Evolutionary conservation across 1,284 basidiomycete species (phyloP).

Genomic region (Ganoderma multipileum): DNA sequence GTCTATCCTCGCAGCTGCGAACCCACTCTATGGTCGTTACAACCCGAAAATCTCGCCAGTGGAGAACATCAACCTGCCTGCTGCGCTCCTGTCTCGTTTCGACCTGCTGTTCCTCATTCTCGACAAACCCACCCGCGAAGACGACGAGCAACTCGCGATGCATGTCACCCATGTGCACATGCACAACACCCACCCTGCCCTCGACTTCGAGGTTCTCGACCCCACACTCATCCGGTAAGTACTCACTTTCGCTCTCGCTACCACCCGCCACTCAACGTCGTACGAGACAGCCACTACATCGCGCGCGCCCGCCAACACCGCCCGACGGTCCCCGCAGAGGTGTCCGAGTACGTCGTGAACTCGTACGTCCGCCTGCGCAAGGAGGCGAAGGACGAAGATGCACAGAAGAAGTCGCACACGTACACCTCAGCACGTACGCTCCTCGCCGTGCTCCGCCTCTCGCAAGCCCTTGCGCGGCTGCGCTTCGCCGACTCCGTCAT

Average conservation of each 20-base stretch:
- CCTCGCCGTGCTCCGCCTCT: constrained; percentile 92
- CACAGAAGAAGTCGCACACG: constrained; percentile 87
- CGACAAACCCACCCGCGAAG: constrained; percentile 93
- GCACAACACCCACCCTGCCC: constrained; percentile 88
- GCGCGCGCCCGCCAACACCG: constrained; percentile 90
- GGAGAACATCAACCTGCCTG: constrained; percentile 99
- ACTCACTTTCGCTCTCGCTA: not conserved
- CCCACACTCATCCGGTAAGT: constrained; percentile 87
- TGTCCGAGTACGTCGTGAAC: constrained; percentile 94
- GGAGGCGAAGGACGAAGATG: constrained; percentile 90
- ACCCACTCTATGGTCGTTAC: constrained; percentile 97
- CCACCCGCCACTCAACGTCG: constrained; percentile 4
- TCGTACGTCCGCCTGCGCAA: constrained; percentile 96
- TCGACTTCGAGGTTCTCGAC: constrained; percentile 86
- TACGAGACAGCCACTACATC: constrained; percentile 84
- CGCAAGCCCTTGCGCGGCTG: constrained; percentile 94
- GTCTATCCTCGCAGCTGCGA: constrained; percentile 97
- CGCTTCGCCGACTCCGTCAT: constrained; percentile 85
- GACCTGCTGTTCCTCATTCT: constrained; percentile 97
- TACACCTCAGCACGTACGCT: constrained; percentile 98
- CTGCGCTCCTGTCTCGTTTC: constrained; percentile 94
- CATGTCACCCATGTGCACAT: constrained; percentile 99
- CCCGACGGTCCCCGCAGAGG: constrained; percentile 85
- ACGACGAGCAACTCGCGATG: constrained; percentile 95
- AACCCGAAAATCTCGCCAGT: constrained; percentile 97